Conservation (phyloP, 805 yeast genomes). For the Kodamaea kakaduensis region DNA sequence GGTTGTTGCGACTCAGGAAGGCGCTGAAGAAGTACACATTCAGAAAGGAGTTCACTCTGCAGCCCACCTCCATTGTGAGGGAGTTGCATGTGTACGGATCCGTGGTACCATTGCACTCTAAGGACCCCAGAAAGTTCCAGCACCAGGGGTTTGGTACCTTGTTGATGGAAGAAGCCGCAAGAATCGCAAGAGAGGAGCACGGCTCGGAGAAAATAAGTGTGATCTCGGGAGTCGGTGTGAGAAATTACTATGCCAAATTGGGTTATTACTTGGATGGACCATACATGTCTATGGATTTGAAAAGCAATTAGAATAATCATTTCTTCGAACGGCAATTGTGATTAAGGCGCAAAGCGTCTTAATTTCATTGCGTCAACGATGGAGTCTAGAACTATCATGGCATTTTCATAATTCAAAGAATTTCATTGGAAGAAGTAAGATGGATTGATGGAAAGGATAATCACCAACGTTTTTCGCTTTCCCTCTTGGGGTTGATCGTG, state of each 20-base stretch:
- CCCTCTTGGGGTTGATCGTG: no score
- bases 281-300: conserved; percentile 71
- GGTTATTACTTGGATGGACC: conserved; percentile 96
- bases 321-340: background rate
- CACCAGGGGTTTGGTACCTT: conserved; percentile 98
- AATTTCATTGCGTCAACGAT: no score
- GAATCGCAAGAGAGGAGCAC: conserved; percentile 93
- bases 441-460: no score
- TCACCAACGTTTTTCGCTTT: no score
- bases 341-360: conserved; percentile 3
- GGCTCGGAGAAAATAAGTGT: conserved; percentile 89
- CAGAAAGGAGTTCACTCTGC: conserved; percentile 78
- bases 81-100: conserved; percentile 97
- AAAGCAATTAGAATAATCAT: background rate
- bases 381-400: no score
- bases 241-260: conserved; percentile 88
- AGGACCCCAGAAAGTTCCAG: conserved; percentile 97
- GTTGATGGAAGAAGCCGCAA: conserved; percentile 96
- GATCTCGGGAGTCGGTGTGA: conserved; percentile 95
- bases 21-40: conserved; percentile 87
- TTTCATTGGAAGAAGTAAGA: no score
- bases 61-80: conserved; percentile 91
- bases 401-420: no score
- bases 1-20: conserved; percentile 79
- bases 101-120: conserved; percentile 91